phyloP scores from a whole-genome alignment of 129 eudicot genomes.

The Flaveria linearis region DNA sequence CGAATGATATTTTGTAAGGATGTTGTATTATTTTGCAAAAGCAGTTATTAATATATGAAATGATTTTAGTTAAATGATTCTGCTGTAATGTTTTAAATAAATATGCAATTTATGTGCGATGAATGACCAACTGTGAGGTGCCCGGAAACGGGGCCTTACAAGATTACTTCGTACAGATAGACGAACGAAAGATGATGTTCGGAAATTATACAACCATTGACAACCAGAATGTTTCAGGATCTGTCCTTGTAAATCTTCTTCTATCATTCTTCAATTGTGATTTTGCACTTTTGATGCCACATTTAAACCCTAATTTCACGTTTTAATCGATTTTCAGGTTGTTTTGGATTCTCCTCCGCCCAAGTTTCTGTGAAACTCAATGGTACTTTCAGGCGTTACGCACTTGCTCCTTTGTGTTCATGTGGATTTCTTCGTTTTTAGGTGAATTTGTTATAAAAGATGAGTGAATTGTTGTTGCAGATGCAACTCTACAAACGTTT shows the following conservation, averaged over 20 bases:
- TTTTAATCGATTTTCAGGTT: conserved; percentile 49
- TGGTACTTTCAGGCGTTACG: conserved; percentile 44
- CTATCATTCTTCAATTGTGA: background rate
- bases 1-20: too few species aligned
- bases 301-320: conserved; percentile 35
- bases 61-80: too few species aligned
- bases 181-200: conserved; percentile 79
- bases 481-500: conserved; percentile 75
- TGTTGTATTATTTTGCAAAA: too few species aligned
- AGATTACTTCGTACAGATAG: too few species aligned
- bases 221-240: conserved; percentile 81
- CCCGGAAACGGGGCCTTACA: too few species aligned
- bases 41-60: too few species aligned
- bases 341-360: conserved; percentile 65
- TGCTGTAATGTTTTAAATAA: too few species aligned
- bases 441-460: conserved; percentile 11
- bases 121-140: too few species aligned
- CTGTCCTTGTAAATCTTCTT: conserved; percentile 68
- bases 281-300: conserved; percentile 18
- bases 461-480: conserved; percentile 41
- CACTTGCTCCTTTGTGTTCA: too few species aligned
- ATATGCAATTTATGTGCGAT: too few species aligned
- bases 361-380: conserved; percentile 76
- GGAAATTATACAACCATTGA: conserved; percentile 85
- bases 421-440: background rate